Evolutionary conservation across 306 rosid species (phyloP).

Genomic region (Fragaria vesca): DNA sequence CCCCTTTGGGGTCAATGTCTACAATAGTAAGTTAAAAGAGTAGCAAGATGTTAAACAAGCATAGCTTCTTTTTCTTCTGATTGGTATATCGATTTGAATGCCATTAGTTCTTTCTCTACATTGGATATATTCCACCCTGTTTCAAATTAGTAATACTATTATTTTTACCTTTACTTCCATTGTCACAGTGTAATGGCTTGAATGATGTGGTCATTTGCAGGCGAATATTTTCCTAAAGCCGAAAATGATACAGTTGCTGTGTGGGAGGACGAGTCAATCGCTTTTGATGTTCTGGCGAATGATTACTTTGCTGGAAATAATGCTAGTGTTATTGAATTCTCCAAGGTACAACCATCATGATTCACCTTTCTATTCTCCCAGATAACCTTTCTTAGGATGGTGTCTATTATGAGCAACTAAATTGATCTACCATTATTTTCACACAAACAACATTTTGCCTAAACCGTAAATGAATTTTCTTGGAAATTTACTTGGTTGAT

Average conservation of each 20-base stretch:
- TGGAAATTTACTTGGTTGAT: slow-evolving; percentile 10
- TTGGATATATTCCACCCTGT: not conserved
- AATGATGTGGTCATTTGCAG: slow-evolving; percentile 33
- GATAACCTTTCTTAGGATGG: not conserved
- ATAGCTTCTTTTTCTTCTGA: not conserved
- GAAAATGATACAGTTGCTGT: slow-evolving; percentile 51
- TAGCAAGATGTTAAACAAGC: not conserved
- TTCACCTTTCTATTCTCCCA: not conserved
- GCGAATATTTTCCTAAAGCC: slow-evolving; percentile 78
- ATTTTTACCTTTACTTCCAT: not conserved
- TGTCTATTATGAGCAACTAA: not conserved
- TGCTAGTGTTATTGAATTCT: slow-evolving; percentile 56
- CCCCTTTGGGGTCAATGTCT: slow-evolving; percentile 71
- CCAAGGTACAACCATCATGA: slow-evolving; percentile 46
- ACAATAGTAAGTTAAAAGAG: slow-evolving; percentile 51
- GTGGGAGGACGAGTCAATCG: slow-evolving; percentile 86
- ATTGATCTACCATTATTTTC: not conserved
- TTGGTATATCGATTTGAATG: not conserved
- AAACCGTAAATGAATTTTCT: not conserved
- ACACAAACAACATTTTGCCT: not conserved
- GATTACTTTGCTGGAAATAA: slow-evolving; percentile 76
- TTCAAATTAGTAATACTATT: not conserved
- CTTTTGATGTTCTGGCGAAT: slow-evolving; percentile 62
- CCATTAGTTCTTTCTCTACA: not conserved
- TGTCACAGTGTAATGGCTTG: not conserved